phyloP scores from a whole-genome alignment of 2,329 filamentous ascomycete genomes.

The Colletotrichum paranaense region DNA sequence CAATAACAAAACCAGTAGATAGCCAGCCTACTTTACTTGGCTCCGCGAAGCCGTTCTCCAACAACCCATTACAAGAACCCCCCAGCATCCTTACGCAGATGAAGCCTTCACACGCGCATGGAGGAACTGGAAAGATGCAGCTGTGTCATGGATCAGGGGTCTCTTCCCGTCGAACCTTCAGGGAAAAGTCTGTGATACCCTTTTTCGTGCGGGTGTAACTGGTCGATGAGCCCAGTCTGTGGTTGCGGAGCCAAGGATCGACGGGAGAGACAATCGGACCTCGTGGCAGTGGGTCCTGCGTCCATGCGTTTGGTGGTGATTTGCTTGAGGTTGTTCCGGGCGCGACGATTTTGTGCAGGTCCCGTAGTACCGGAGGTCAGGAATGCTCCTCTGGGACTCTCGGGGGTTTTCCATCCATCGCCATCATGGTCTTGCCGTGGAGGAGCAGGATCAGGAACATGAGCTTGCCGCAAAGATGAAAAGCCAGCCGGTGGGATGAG shows the following conservation, averaged over 20 bases:
- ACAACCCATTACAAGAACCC: neutral
- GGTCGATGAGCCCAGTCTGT: neutral
- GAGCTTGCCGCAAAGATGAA: neutral
- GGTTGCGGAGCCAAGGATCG: neutral
- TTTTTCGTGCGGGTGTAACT: neutral
- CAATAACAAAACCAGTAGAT: neutral
- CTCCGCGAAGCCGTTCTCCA: neutral
- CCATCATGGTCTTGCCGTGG: neutral
- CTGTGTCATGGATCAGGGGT: constrained; percentile 1
- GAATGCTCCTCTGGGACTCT: neutral
- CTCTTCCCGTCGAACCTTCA: neutral
- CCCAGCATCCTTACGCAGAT: neutral
- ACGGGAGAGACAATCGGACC: constrained; percentile 11
- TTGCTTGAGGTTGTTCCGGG: neutral
- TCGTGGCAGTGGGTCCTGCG: constrained; percentile 3
- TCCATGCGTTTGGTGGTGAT: too few relatives aligned
- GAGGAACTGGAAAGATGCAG: neutral
- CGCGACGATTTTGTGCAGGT: constrained; percentile 18
- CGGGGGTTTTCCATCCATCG: neutral
- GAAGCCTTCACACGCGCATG: neutral
- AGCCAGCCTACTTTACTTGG: too few relatives aligned
- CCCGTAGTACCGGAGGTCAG: constrained; percentile 1
- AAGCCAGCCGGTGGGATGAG: neutral
- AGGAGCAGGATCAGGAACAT: neutral
- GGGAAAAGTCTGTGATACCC: neutral